A percentile compares a stretch with the other conserved stretches of the same genome.
These are phyloP conservation scores for Cryphonectria parasitica DNA, from an alignment of 2,329 filamentous ascomycete genomes.

Conservation along the genomic window DNA sequence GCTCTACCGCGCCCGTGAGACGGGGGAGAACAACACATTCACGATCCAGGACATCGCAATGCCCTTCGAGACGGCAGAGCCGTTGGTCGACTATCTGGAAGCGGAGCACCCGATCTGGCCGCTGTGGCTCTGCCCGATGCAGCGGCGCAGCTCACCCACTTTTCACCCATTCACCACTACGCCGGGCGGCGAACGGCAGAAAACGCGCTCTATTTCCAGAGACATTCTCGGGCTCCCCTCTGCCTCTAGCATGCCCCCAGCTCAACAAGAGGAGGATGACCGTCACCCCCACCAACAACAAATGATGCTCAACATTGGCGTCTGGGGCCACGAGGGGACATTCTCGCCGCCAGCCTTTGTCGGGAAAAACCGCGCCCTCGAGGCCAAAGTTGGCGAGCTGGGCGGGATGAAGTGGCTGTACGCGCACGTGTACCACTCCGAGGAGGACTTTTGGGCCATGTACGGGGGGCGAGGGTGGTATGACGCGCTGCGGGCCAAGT, in stretches of 20 bases:
- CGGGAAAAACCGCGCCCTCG: slow-evolving; percentile 70
- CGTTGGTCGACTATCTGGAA: slow-evolving; percentile 59
- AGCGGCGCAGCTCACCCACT: slow-evolving; percentile 51
- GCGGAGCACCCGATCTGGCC: slow-evolving; percentile 59
- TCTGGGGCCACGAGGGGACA: slow-evolving; percentile 79
- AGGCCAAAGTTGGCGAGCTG: slow-evolving; percentile 68
- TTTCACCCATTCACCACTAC: slow-evolving; percentile 58
- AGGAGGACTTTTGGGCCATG: slow-evolving; percentile 69
- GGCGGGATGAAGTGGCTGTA: slow-evolving; percentile 87
- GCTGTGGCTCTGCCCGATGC: slow-evolving; percentile 63
- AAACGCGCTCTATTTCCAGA: neutral
- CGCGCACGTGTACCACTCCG: slow-evolving; percentile 79
- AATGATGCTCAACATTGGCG: slow-evolving; percentile 64
- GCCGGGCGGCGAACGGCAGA: slow-evolving; percentile 13
- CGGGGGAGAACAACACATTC: slow-evolving; percentile 66
- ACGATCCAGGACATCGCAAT: slow-evolving; percentile 70
- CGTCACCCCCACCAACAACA: slow-evolving; percentile 29
- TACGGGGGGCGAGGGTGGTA: slow-evolving; percentile 66
- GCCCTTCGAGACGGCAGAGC: slow-evolving; percentile 55
- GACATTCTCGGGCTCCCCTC: slow-evolving; percentile 12
- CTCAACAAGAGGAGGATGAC: neutral
- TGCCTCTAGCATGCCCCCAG: slow-evolving; percentile 12
- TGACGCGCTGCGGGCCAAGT: slow-evolving; percentile 64
- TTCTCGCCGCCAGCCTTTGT: slow-evolving; percentile 62
- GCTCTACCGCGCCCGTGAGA: slow-evolving; percentile 73